Percentiles rank a stretch among this genome's conserved stretches.
Evolutionary conservation across 176 grass and related monocot species (phyloP).

Genomic region (Puccinellia tenuiflora): DNA sequence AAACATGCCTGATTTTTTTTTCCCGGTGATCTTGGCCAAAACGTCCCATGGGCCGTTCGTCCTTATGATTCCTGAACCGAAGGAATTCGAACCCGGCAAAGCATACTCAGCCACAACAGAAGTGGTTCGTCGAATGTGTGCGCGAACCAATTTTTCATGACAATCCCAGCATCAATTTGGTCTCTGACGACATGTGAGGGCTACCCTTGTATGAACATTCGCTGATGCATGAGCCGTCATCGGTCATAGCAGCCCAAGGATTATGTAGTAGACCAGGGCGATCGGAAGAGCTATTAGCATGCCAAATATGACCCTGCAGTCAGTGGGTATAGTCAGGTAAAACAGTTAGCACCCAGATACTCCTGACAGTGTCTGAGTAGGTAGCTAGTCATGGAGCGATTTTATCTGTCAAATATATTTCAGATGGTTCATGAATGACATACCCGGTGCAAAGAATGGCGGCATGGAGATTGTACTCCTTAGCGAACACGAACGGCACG

Average conservation of each 20-base stretch:
- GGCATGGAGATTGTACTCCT: slow-evolving; percentile 79
- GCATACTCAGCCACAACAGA: not conserved
- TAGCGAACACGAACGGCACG: slow-evolving; percentile 92
- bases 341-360: no score
- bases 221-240: not conserved
- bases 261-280: slow-evolving; percentile 71
- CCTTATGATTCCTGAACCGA: not conserved
- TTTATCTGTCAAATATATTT: not conserved
- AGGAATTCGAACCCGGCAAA: not conserved
- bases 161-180: not conserved
- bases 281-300: slow-evolving; percentile 85
- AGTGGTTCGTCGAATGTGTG: not conserved
- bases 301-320: slow-evolving; percentile 88
- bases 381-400: not conserved
- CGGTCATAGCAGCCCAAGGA: slow-evolving; percentile 56
- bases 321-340: no score
- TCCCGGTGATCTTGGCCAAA: not conserved
- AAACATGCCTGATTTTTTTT: not conserved
- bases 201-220: not conserved
- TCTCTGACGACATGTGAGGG: not conserved
- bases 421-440: not conserved
- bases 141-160: not conserved
- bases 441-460: slow-evolving; percentile 73
- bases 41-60: not conserved
- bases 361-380: no score